A percentile compares a stretch with the other conserved stretches of the same genome.
These are phyloP conservation scores for Rhynchosporium secalis DNA, from an alignment of 2,329 filamentous ascomycete genomes.

Conservation along the genomic window DNA sequence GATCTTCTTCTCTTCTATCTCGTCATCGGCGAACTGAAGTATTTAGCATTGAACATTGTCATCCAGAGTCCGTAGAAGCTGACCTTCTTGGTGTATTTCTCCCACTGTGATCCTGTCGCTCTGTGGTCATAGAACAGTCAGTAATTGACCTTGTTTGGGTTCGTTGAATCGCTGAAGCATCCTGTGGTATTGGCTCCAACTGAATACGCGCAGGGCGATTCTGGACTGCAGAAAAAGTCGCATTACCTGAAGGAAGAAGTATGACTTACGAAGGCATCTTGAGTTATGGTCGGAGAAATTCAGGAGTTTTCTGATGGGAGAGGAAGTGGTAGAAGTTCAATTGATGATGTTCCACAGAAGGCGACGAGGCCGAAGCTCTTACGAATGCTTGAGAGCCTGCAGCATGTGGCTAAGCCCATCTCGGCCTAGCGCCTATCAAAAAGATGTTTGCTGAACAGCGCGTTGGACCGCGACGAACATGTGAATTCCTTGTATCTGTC, in stretches of 20 bases:
- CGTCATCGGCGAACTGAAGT: slow-evolving; percentile 78
- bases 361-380: slow-evolving; percentile 31
- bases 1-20: slow-evolving; percentile 99
- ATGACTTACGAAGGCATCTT: slow-evolving; percentile 26
- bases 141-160: slow-evolving; percentile 15
- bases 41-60: slow-evolving; percentile 16
- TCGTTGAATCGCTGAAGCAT: background rate
- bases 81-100: slow-evolving; percentile 91
- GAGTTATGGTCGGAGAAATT: slow-evolving; percentile 7
- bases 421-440: slow-evolving; percentile 21
- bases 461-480: slow-evolving; percentile 33
- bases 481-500: slow-evolving; percentile 19
- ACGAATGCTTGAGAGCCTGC: slow-evolving; percentile 23
- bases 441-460: slow-evolving; percentile 29
- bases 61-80: slow-evolving; percentile 17
- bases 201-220: background rate
- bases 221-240: background rate
- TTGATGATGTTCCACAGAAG: slow-evolving; percentile 17
- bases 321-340: slow-evolving; percentile 13
- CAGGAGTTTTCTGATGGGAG: background rate
- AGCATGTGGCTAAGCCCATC: slow-evolving; percentile 22
- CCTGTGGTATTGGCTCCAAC: background rate
- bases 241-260: background rate
- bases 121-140: slow-evolving; percentile 46
- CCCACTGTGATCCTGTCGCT: slow-evolving; percentile 92